phyloP scores from a whole-genome alignment of 1,284 basidiomycete species.

The Fomitopsis palustris region DNA sequence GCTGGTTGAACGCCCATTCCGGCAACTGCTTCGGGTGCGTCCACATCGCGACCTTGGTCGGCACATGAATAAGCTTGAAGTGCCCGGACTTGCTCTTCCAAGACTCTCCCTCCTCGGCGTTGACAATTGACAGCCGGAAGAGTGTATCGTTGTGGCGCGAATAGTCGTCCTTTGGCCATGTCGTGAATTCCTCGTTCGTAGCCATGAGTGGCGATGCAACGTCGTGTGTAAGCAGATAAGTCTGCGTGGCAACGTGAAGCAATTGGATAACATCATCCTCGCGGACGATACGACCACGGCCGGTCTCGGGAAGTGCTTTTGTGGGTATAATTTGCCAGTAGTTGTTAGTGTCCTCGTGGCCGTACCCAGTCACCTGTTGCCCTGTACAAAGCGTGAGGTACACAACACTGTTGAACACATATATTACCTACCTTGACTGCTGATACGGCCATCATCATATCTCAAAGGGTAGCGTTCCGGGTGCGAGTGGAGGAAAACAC shows the following conservation, averaged over 20 bases:
- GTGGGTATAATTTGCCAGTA: slow-evolving; percentile 95
- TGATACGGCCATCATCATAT: slow-evolving; percentile 96
- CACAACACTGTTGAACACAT: not conserved
- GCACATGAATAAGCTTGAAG: slow-evolving; percentile 86
- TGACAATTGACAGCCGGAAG: slow-evolving; percentile 74
- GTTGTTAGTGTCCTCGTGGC: slow-evolving; percentile 92
- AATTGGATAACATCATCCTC: slow-evolving; percentile 90
- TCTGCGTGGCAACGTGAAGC: slow-evolving; percentile 84
- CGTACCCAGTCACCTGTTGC: slow-evolving; percentile 99
- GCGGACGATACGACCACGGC: slow-evolving; percentile 84
- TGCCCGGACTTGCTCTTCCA: slow-evolving; percentile 92
- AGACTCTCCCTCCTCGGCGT: slow-evolving; percentile 71
- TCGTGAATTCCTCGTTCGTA: slow-evolving; percentile 98
- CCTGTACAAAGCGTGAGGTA: slow-evolving; percentile 40
- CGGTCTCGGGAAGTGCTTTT: slow-evolving; percentile 85
- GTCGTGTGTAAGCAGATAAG: slow-evolving; percentile 89
- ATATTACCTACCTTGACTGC: slow-evolving; percentile 71
- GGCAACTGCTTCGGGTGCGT: slow-evolving; percentile 84
- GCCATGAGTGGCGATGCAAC: slow-evolving; percentile 97
- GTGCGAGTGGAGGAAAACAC: slow-evolving; percentile 93
- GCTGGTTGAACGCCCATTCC: slow-evolving; percentile 96
- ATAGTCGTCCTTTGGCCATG: slow-evolving; percentile 72
- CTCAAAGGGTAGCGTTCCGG: slow-evolving; percentile 86
- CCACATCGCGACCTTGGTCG: slow-evolving; percentile 93
- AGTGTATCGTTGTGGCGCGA: slow-evolving; percentile 82